Evolutionary conservation across 768 basidiomycete species (phyloP), one percentile per base, ranked within the genome.

Genomic region (Candolleomyces efflorescens): DNA sequence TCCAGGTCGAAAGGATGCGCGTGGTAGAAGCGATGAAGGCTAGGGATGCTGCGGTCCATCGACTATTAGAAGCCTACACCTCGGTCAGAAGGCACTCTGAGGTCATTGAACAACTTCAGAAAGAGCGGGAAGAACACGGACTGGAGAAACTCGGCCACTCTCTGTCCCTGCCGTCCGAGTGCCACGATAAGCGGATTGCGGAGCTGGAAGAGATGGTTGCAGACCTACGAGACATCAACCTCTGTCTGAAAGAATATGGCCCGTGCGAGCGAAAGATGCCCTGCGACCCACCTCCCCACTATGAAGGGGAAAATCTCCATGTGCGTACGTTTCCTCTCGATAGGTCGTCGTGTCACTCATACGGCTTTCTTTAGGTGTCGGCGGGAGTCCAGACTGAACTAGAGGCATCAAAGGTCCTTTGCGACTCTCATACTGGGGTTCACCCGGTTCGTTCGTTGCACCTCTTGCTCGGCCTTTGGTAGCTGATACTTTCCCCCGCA

Each of bases 41-140:
- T 27, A 82, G 88, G 41, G 88, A 90, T 64, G 78, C 76, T 27
- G 81, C 78, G 15, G 79, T 87, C 1, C 70, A 79, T 43, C 81
- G 81, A 27, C 77, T 90, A 12, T 74, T 79, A 32, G 79, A 83
- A 47, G 85, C 85, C 10, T 86, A 83, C 64, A 66, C 72, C 13
- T 83, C 84, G 0, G 72, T 89, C 62, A 78, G 79, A n/a, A 78
- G 85, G 65, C 88, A 89, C 69, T 75, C 78, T 1, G 73, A 75
- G 20, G 66, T 73, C 6, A 79, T 89, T 57, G 74, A 79, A 36
- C 73, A 67, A 6, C 66, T 87, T 45, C 77, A 82, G 60, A 70
- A 72, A 55, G 75, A 75, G 54, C 62, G 77, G 39, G 71, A 75
- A 51, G 60, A 60, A 48, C 24, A 44, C 22, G 54, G 55, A 15